These are phyloP conservation scores for Botryosphaeria dothidea DNA, from an alignment of 2,329 filamentous ascomycete species.

Conservation along the genomic window DNA sequence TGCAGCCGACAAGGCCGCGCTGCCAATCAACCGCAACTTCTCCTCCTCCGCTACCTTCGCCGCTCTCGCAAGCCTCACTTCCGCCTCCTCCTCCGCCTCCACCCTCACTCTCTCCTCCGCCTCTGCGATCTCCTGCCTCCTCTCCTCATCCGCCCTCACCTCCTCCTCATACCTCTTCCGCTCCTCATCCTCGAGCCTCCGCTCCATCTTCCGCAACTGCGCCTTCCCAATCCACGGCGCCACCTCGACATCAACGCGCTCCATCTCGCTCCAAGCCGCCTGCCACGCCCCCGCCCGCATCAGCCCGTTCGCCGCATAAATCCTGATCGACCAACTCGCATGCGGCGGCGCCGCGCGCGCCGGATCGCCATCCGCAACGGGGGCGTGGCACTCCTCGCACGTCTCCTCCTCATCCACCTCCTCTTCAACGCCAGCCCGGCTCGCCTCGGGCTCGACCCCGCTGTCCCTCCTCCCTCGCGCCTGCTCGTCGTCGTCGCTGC, in stretches of 20 bases:
- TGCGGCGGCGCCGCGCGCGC: constrained; percentile 20
- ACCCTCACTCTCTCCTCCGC: not conserved
- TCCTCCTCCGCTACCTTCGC: constrained; percentile 23
- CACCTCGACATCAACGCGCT: constrained; percentile 93
- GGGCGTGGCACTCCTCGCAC: constrained; percentile 7
- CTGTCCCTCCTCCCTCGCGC: not conserved
- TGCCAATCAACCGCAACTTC: constrained; percentile 21
- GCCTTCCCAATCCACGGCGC: constrained; percentile 68
- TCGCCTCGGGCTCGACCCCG: not conserved
- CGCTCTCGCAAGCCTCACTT: not conserved
- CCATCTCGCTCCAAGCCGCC: constrained; percentile 96
- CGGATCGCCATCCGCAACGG: not conserved
- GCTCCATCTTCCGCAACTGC: constrained; percentile 60
- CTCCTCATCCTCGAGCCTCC: constrained; percentile 28
- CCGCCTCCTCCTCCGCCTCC: constrained; percentile 18
- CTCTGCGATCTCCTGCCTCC: not conserved
- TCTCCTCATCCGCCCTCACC: constrained; percentile 27
- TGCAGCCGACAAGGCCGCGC: constrained; percentile 5
- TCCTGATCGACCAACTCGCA: constrained; percentile 74
- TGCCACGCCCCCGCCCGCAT: constrained; percentile 92
- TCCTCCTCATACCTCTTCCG: constrained; percentile 34
- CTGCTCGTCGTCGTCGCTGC: constrained; percentile 22
- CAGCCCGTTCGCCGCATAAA: constrained; percentile 92
- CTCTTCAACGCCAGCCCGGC: constrained; percentile 27
- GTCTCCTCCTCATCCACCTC: not conserved